phyloP scores from a whole-genome alignment of 371 early-diverging fungal species.

The Mucor velutinosus region DNA sequence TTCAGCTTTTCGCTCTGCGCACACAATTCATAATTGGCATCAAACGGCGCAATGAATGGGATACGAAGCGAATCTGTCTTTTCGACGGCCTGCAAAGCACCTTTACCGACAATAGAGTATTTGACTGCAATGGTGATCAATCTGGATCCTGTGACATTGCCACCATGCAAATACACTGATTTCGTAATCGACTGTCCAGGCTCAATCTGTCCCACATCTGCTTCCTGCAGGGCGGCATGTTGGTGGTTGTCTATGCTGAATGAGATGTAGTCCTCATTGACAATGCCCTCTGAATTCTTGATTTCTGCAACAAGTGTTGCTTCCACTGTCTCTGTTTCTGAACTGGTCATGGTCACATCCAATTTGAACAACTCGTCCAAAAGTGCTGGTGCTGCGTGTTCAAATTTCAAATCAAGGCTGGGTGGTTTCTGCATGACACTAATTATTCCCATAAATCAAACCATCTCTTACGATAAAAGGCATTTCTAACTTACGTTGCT shows the following conservation, averaged over 20 bases:
- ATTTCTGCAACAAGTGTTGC: constrained; percentile 54
- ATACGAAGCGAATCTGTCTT: constrained; percentile 52
- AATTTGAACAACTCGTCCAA: constrained; percentile 73
- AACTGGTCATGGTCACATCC: constrained; percentile 59
- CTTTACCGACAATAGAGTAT: constrained; percentile 18
- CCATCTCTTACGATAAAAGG: background rate
- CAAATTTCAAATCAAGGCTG: constrained; percentile 57
- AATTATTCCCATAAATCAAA: no score
- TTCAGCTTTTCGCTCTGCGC: constrained; percentile 31
- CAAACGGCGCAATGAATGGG: constrained; percentile 54
- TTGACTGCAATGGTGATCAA: constrained; percentile 33
- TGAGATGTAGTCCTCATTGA: constrained; percentile 26
- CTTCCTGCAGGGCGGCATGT: background rate
- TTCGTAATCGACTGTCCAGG: constrained; percentile 24
- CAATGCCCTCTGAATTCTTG: constrained; percentile 44
- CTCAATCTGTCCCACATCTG: constrained; percentile 28
- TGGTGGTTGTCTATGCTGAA: constrained; percentile 20
- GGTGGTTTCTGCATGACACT: constrained; percentile 71
- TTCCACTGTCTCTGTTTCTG: constrained; percentile 57
- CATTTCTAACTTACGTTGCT: constrained; percentile 37
- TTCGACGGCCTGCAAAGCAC: constrained; percentile 32
- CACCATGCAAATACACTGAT: constrained; percentile 33
- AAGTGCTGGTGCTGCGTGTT: constrained; percentile 63
- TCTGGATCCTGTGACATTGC: constrained; percentile 30
- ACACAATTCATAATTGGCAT: constrained; percentile 42